A percentile compares a stretch with the other conserved stretches of the same genome.
phyloP scores from a whole-genome alignment of 2,329 filamentous ascomycete species.

The Colletotrichum horii region DNA sequence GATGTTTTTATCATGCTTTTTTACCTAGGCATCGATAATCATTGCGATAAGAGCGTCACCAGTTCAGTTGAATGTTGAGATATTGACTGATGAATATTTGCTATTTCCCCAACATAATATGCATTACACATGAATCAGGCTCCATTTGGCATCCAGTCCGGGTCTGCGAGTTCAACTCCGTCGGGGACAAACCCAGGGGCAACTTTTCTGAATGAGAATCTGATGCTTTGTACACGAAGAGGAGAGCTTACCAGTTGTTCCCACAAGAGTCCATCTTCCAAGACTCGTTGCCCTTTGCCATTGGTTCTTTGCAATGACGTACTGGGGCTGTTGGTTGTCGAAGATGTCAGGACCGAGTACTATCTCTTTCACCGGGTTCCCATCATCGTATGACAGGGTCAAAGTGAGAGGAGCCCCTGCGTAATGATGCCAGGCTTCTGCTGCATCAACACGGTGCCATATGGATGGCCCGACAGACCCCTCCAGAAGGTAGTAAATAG shows the following conservation, averaged over 20 bases:
- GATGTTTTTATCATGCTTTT: neutral
- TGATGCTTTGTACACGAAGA: neutral
- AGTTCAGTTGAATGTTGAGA: neutral
- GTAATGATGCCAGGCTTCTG: conserved; percentile 59
- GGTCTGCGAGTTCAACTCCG: neutral
- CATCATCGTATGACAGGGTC: conserved; percentile 49
- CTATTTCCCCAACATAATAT: neutral
- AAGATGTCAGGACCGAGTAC: conserved; percentile 50
- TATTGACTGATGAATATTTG: neutral
- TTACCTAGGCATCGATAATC: neutral
- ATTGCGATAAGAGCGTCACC: neutral
- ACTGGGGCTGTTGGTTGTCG: conserved; percentile 46
- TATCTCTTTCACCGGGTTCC: conserved; percentile 35
- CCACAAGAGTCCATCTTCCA: conserved; percentile 55
- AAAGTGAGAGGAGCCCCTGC: conserved; percentile 55
- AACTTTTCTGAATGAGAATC: neutral
- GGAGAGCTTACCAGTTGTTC: conserved; percentile 25
- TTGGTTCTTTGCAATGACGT: conserved; percentile 40
- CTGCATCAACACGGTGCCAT: conserved; percentile 57
- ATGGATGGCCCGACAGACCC: conserved; percentile 44
- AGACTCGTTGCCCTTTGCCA: conserved; percentile 53
- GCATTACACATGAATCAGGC: neutral
- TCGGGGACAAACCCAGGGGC: neutral
- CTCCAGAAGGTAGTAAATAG: conserved; percentile 59
- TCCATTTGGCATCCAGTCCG: neutral